Evolutionary conservation across 257 asterid species (phyloP).

Genomic region (Penstemon newberryi): DNA sequence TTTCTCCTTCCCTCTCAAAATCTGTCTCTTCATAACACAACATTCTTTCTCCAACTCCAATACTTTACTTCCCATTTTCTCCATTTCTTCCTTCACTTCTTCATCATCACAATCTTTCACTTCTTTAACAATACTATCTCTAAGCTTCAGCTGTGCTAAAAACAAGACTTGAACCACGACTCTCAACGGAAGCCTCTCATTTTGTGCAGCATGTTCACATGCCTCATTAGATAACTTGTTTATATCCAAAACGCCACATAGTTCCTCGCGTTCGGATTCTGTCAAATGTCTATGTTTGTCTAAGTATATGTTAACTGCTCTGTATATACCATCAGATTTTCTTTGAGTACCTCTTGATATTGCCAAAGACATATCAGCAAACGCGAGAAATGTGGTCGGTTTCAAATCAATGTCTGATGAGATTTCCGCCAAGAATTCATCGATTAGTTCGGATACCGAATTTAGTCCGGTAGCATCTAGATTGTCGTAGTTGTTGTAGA

Average conservation of each 20-base stretch:
- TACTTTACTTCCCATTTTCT: conserved; percentile 71
- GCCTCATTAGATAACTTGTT: conserved; percentile 44
- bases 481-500: conserved; percentile 44
- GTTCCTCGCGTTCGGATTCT: conserved; percentile 38
- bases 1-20: conserved; percentile 42
- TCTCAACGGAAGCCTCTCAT: conserved; percentile 52
- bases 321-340: conserved; percentile 41
- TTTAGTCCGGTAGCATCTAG: conserved; percentile 31
- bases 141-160: conserved; percentile 57
- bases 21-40: conserved; percentile 55
- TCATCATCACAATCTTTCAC: conserved; percentile 33
- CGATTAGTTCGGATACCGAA: conserved; percentile 54
- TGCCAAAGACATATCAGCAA: conserved; percentile 47
- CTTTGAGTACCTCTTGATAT: conserved; percentile 41
- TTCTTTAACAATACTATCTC: conserved; percentile 44
- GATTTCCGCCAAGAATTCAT: conserved; percentile 60
- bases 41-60: conserved; percentile 68
- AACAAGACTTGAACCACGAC: conserved; percentile 48
- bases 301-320: conserved; percentile 44
- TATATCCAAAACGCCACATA: conserved; percentile 48
- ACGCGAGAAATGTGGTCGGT: conserved; percentile 28
- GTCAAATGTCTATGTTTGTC: conserved; percentile 54
- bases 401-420: conserved; percentile 63
- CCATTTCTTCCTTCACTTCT: conserved; percentile 55
- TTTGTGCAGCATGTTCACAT: conserved; percentile 47